Conservation (phyloP, 352 stramenopile genomes). For the Elongisporangium undulatum region DNA sequence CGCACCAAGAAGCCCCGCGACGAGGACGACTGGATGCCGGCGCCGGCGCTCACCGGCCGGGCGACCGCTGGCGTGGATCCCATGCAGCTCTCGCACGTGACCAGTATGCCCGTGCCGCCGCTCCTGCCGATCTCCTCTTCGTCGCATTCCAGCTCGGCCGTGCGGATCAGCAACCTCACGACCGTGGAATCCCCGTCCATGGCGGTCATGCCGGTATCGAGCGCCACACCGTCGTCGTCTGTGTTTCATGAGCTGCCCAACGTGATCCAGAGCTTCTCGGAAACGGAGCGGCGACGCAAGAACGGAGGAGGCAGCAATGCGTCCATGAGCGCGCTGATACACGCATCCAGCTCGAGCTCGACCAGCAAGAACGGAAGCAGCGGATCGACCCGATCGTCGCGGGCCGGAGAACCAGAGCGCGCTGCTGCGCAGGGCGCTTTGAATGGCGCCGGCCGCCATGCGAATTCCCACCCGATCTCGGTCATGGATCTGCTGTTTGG, state of each 20-base stretch:
- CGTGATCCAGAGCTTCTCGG: conserved; percentile 56
- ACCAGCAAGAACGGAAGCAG: not conserved
- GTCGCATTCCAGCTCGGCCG: not conserved
- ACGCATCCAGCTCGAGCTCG: not conserved
- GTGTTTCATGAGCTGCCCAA: conserved; percentile 54
- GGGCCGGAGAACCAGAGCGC: not conserved
- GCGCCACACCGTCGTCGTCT: conserved; percentile 11
- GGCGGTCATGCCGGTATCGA: not conserved
- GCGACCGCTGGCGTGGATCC: not conserved
- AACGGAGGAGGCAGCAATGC: not conserved
- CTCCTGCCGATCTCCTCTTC: not conserved
- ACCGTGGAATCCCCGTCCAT: not conserved
- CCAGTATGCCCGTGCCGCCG: not conserved
- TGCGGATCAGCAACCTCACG: not conserved
- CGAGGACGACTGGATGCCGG: not conserved
- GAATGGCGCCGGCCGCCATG: not conserved
- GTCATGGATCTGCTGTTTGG: not conserved
- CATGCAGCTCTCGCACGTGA: not conserved
- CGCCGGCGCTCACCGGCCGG: not conserved
- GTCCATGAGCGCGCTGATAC: not conserved
- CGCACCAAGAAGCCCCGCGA: not conserved
- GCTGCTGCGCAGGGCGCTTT: not conserved
- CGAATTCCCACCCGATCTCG: not conserved
- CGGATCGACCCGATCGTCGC: not conserved
- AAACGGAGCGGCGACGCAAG: conserved; percentile 31